Conservation (phyloP, 1,284 basidiomycete genomes). For the Laetiporus sulphureus region DNA sequence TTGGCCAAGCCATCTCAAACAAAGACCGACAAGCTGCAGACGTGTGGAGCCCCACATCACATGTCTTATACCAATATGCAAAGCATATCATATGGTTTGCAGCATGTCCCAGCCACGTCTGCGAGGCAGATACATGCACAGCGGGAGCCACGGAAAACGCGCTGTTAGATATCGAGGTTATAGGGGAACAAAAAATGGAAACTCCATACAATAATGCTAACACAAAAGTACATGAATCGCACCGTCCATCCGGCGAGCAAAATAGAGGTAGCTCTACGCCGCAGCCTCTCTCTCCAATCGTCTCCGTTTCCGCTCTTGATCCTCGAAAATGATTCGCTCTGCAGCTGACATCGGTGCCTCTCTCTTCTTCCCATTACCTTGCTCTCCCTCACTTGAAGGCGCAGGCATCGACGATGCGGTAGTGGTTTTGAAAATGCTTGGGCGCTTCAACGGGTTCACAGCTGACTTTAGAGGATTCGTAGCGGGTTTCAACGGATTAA, state of each 20-base stretch:
- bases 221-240: constrained; percentile 1
- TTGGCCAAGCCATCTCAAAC: too few relatives aligned
- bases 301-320: constrained; percentile 77
- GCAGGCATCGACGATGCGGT: constrained; percentile 15
- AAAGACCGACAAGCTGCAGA: too few relatives aligned
- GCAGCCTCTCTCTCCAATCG: constrained; percentile 52
- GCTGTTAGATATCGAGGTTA: too few relatives aligned
- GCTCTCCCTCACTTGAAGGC: constrained; percentile 14
- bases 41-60: too few relatives aligned
- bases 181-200: too few relatives aligned
- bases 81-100: too few relatives aligned
- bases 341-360: constrained; percentile 67
- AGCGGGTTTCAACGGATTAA: constrained; percentile 41
- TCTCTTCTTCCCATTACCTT: constrained; percentile 38
- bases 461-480: constrained; percentile 42
- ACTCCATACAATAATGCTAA: background rate
- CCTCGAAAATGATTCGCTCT: constrained; percentile 82
- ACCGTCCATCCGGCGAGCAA: constrained; percentile 3
- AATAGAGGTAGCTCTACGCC: constrained; percentile 17
- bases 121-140: too few relatives aligned
- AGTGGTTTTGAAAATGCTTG: constrained; percentile 70
- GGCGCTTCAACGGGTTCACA: constrained; percentile 49
- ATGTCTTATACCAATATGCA: too few relatives aligned
- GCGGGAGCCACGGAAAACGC: too few relatives aligned
- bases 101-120: too few relatives aligned